Percentiles rank a stretch among this genome's conserved stretches.
Conservation (phyloP, 2,329 filamentous ascomycete species). For the Podosphaera leucotricha region DNA sequence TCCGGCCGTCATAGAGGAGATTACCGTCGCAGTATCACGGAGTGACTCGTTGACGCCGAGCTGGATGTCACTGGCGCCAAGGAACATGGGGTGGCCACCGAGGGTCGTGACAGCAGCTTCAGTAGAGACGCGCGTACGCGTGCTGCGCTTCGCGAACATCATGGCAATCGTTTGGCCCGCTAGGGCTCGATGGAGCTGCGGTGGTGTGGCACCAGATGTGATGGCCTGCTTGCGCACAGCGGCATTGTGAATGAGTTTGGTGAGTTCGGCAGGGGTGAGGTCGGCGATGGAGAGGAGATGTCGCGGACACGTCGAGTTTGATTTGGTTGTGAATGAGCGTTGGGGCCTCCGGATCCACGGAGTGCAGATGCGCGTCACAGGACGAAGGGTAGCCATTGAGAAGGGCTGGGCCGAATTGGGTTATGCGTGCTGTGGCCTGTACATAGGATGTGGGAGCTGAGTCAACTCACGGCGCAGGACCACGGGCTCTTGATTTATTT, state of each 20-base stretch:
- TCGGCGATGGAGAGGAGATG: constrained; percentile 86
- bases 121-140: constrained; percentile 77
- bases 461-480: too few relatives aligned
- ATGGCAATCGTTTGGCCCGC: constrained; percentile 67
- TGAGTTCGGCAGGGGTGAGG: constrained; percentile 56
- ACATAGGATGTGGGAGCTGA: too few relatives aligned
- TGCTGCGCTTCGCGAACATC: constrained; percentile 93
- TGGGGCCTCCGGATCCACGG: neutral
- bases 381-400: too few relatives aligned
- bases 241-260: constrained; percentile 63
- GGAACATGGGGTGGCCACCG: constrained; percentile 87
- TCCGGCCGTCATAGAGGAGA: constrained; percentile 78
- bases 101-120: constrained; percentile 75
- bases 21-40: constrained; percentile 75
- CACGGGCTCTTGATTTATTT: too few relatives aligned
- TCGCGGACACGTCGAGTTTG: constrained; percentile 27
- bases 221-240: constrained; percentile 50
- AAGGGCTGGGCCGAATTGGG: too few relatives aligned
- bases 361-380: too few relatives aligned
- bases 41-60: constrained; percentile 87
- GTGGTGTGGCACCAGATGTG: constrained; percentile 42
- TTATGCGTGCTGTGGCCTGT: too few relatives aligned
- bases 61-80: constrained; percentile 90
- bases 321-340: neutral
- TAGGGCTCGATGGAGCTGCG: constrained; percentile 35